Conservation (phyloP, 805 yeast species). For the Gaillardinia entomophila region DNA sequence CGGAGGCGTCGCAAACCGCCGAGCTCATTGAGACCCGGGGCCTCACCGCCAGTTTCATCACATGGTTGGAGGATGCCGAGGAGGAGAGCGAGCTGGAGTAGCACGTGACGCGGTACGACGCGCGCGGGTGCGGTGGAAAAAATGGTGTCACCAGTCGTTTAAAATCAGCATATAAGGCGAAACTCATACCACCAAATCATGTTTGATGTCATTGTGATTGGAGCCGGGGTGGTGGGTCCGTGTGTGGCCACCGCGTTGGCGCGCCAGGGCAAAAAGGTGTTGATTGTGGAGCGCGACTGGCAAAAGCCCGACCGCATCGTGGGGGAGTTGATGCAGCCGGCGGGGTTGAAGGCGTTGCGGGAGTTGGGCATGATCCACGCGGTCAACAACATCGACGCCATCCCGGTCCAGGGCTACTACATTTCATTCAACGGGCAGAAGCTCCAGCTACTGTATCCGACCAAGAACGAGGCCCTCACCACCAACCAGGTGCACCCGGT, state of each 20-base stretch:
- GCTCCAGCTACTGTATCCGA: slow-evolving; percentile 67
- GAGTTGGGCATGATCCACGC: slow-evolving; percentile 80
- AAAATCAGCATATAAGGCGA: not conserved
- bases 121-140: too few species aligned
- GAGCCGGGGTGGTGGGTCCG: slow-evolving; percentile 99
- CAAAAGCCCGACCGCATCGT: slow-evolving; percentile 91
- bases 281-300: slow-evolving; percentile 85
- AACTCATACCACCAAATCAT: not conserved
- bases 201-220: slow-evolving; percentile 84
- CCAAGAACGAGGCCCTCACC: slow-evolving; percentile 41
- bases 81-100: slow-evolving; percentile 46
- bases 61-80: slow-evolving; percentile 80
- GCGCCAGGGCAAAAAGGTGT: slow-evolving; percentile 79
- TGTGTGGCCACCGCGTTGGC: slow-evolving; percentile 87
- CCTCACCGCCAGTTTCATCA: slow-evolving; percentile 68
- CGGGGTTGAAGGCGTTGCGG: slow-evolving; percentile 80
- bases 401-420: slow-evolving; percentile 73
- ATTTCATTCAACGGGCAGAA: slow-evolving; percentile 58
- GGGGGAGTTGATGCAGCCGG: slow-evolving; percentile 96
- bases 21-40: slow-evolving; percentile 44
- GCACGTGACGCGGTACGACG: not conserved
- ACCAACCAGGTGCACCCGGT: slow-evolving; percentile 43
- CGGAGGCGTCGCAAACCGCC: slow-evolving; percentile 30
- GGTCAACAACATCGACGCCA: slow-evolving; percentile 70
- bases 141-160: not conserved